Conservation (phyloP, 257 asterid species). For the Parsonsia alboflavescens region DNA sequence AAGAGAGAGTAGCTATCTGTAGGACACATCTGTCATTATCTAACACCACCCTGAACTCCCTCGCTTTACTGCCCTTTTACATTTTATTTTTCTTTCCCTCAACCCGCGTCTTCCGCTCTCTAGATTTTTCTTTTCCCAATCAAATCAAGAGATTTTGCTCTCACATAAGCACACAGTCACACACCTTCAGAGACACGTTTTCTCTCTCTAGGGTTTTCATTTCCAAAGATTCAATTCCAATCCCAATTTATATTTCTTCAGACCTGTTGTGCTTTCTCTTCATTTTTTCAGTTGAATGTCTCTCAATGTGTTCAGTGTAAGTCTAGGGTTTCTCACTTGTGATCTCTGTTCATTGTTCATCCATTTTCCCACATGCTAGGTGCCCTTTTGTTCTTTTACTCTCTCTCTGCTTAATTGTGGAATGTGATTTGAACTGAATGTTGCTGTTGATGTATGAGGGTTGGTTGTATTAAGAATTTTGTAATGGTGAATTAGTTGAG, state of each 20-base stretch:
- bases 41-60: neutral
- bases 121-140: slow-evolving; percentile 25
- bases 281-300: slow-evolving; percentile 17
- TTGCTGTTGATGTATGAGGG: neutral
- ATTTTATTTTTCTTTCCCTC: neutral
- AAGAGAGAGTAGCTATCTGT: neutral
- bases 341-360: slow-evolving; percentile 11
- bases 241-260: neutral
- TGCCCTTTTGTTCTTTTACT: neutral
- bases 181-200: neutral
- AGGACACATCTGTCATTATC: slow-evolving; percentile 5
- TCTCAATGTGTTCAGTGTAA: slow-evolving; percentile 33
- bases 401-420: neutral
- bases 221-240: slow-evolving; percentile 20
- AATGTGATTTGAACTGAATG: slow-evolving; percentile 1
- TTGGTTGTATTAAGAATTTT: neutral
- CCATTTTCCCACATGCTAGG: neutral
- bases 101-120: slow-evolving; percentile 21
- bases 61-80: neutral
- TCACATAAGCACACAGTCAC: neutral
- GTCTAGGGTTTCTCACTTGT: slow-evolving; percentile 7
- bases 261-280: neutral
- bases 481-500: neutral
- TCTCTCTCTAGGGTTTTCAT: slow-evolving; percentile 42
- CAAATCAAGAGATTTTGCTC: slow-evolving; percentile 26